Base-by-base conservation (phyloP, 2,329 filamentous ascomycete genomes). In the Didymella glomerata region DNA sequence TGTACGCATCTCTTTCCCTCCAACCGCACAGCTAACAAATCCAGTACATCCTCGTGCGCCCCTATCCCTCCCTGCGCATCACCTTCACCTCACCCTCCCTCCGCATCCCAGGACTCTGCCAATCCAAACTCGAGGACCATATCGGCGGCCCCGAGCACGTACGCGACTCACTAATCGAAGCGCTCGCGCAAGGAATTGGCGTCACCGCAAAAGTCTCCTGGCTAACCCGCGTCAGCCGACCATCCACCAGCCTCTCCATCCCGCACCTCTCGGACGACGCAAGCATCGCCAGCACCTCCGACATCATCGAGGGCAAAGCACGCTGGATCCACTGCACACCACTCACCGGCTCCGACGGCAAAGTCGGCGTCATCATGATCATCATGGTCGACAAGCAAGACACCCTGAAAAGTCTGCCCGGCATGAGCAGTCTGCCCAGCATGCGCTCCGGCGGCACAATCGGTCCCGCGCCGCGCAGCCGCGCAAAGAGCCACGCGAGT, bases 321-420 rank as follows among this genome's bases (percentile, higher is more conserved):
- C 83, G 89, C 45, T 92, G 89, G 89, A 88, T 92, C 27, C 90
- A 92, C 72, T 90, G 88, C 68, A 92, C 89, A 14, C 90, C 90
- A 2, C 77, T 92, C 2, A 73, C 89, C 2, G 89, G 88, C 2
- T 83, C 83, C 27, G 88, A 88, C 67, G 85, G 86, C 1, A 81
- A 84, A 4, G 84, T 91, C 0, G 90, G 90, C 30, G 89, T 91
- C 0, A 92, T 89, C 88, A 90, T 92, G 87, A 82, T 92, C 11
- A 83, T 91, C 1, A 82, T 92, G 48, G 86, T 91, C 1, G 88
- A 91, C 60, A 85, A 51, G 32, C 32, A 88, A 52, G 87, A 90
- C 10, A 5, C 27, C 27, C 27, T 28, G 27, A 10, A 7, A 10
- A 7, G 13, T 14, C 14, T 44, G 41, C 24, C 41, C 13, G 22